A percentile compares a stretch with the other conserved stretches of the same genome.
Evolutionary conservation across 352 stramenopile genomes (phyloP).

Genomic region (Pythium utonaiense): DNA sequence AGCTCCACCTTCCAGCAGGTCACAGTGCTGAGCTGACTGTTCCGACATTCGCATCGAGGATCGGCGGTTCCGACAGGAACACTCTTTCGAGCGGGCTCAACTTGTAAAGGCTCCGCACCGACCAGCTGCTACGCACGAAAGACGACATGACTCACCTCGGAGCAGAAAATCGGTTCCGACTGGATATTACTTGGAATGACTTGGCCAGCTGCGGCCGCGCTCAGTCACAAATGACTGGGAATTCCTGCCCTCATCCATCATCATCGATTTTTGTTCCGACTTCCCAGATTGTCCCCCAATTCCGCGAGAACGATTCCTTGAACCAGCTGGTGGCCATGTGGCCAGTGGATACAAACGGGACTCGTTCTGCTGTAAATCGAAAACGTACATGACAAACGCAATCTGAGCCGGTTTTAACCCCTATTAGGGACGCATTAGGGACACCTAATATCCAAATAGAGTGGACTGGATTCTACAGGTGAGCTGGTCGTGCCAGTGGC

Average conservation of each 20-base stretch:
- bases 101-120: neutral
- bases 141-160: neutral
- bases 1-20: neutral
- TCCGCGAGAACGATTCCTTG: neutral
- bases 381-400: too few relatives aligned
- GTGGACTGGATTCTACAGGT: too few relatives aligned
- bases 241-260: too few relatives aligned
- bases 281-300: neutral
- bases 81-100: neutral
- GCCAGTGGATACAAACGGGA: too few relatives aligned
- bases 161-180: neutral
- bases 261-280: neutral
- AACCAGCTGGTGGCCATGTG: neutral
- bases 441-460: too few relatives aligned
- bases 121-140: neutral
- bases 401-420: too few relatives aligned
- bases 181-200: neutral
- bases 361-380: neutral
- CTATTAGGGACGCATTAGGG: neutral
- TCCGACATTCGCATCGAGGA: too few relatives aligned
- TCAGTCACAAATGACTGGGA: neutral
- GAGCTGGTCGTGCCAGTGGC: neutral
- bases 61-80: neutral
- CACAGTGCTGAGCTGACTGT: neutral
- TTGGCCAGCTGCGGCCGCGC: neutral